Evolutionary conservation across 2,329 filamentous ascomycete species (phyloP), one percentile per base, ranked within the genome.

Genomic region (Aspergillus terreus): DNA sequence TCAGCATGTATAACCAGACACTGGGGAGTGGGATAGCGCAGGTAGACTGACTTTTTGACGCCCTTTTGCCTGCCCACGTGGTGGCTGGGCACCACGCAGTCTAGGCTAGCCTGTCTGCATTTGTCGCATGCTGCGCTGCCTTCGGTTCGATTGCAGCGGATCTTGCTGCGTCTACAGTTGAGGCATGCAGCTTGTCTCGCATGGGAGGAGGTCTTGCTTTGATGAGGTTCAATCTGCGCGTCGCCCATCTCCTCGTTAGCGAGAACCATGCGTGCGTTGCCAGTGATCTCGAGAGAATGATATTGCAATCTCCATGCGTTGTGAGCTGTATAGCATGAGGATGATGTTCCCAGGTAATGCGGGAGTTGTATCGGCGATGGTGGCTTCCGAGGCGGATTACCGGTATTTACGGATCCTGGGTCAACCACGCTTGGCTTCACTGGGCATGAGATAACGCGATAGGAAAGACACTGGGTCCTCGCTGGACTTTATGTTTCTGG

Each of bases 61-160:
- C 86, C 87, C 64, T 89, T 89, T 63, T 88, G 85, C 46, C 87
- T 77, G 6, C 86, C 86, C 4, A 88, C 80, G 55, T 88, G 85
- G 63, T 88, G 88, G n/a, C 81, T 81, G n/a, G 80, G 86, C 2
- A 87, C 82, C 5, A 87, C 73, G 64, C 86, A 90, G 53, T 88
- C 82, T 12, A 72, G 65, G 32, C 79, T 76, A 6, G 79, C 72
- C 61, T 83, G 78, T 49, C 76, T 71, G 65, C 85, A 88, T 66
- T 82, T 78, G 58, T 83, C 82, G 65, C 85, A 88, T 23, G 77
- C 73, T 17, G 71, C 62, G 52, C 80, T 75, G 40, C 75, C 76
- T 17, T 74, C 67, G 40, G 77, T 76, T 58, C 82, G 80, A 53
- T 83, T 81, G 68, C 85, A 88, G 58, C 82, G 83, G 61, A 86